phyloP scores from a whole-genome alignment of 352 stramenopile species.

The Phytophthora brassicae region DNA sequence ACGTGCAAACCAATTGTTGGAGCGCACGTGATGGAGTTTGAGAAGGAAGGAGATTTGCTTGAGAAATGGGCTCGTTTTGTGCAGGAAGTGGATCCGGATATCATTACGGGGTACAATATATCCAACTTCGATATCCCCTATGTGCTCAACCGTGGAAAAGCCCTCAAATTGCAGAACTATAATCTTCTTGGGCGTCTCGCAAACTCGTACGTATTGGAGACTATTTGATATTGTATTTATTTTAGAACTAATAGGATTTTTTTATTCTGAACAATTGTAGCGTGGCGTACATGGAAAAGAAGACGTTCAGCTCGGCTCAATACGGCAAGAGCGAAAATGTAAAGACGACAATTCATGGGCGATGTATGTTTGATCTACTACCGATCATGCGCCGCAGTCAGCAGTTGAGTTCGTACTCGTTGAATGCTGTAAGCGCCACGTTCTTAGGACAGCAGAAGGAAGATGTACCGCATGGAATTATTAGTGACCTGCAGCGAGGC shows the following conservation, averaged over 20 bases:
- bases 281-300: slow-evolving; percentile 94
- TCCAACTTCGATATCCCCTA: slow-evolving; percentile 99
- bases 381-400: slow-evolving; percentile 99
- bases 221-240: too few species aligned
- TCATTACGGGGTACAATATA: slow-evolving; percentile 99
- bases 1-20: slow-evolving; percentile 98
- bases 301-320: slow-evolving; percentile 97
- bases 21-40: slow-evolving; percentile 96
- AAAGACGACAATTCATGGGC: slow-evolving; percentile 97
- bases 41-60: slow-evolving; percentile 96
- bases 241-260: too few species aligned
- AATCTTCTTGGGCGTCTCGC: slow-evolving; percentile 88
- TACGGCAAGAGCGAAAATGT: slow-evolving; percentile 98
- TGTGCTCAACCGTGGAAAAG: slow-evolving; percentile 97
- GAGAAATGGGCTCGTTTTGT: slow-evolving; percentile 98
- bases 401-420: slow-evolving; percentile 98
- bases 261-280: too few species aligned
- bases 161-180: slow-evolving; percentile 82
- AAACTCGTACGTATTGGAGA: slow-evolving; percentile 70
- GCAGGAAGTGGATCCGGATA: slow-evolving; percentile 95
- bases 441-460: slow-evolving; percentile 99
- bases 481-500: slow-evolving; percentile 93
- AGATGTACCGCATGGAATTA: slow-evolving; percentile 99
- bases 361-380: slow-evolving; percentile 99
- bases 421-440: slow-evolving; percentile 98